A percentile compares a stretch with the other conserved stretches of the same genome.
These are phyloP conservation scores for Beverwykella pulmonaria DNA, from an alignment of 495 filamentous ascomycete species.

Conservation along the genomic window DNA sequence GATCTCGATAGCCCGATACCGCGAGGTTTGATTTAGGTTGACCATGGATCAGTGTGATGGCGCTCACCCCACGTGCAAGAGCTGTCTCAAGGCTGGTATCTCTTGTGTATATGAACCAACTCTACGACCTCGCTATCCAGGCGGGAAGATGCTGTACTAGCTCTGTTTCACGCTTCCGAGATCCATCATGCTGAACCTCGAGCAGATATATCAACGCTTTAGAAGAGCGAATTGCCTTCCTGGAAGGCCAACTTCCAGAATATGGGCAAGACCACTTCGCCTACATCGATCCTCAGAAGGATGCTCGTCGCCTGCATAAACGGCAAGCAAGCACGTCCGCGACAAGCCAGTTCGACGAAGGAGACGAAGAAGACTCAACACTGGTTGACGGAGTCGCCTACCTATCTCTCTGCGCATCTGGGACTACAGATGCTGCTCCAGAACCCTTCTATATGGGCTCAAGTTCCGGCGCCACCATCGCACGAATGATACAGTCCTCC, in stretches of 20 bases:
- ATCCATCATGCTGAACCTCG: constrained; percentile 1
- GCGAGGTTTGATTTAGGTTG: neutral
- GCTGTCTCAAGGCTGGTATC: constrained; percentile 20
- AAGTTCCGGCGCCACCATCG: constrained; percentile 27
- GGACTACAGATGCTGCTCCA: constrained; percentile 20
- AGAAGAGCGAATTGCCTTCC: constrained; percentile 29
- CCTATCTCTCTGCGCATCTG: constrained; percentile 27
- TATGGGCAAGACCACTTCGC: constrained; percentile 26
- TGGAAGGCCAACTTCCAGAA: constrained; percentile 26
- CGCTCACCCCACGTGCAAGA: constrained; percentile 16
- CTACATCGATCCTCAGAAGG: constrained; percentile 8
- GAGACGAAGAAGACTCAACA: constrained; percentile 16
- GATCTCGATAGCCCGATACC: neutral
- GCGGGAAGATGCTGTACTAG: constrained; percentile 29
- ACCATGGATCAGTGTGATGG: constrained; percentile 23
- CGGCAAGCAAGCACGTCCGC: neutral
- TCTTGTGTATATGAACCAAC: constrained; percentile 24
- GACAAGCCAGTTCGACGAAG: neutral
- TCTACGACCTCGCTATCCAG: constrained; percentile 22
- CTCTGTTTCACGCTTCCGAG: neutral
- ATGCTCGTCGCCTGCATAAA: neutral
- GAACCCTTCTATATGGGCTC: constrained; percentile 31
- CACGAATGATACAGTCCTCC: constrained; percentile 22
- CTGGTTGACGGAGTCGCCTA: constrained; percentile 26
- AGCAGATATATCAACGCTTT: constrained; percentile 29